Conservation (phyloP, 2,329 filamentous ascomycete genomes). For the Fusarium duplospermum region DNA sequence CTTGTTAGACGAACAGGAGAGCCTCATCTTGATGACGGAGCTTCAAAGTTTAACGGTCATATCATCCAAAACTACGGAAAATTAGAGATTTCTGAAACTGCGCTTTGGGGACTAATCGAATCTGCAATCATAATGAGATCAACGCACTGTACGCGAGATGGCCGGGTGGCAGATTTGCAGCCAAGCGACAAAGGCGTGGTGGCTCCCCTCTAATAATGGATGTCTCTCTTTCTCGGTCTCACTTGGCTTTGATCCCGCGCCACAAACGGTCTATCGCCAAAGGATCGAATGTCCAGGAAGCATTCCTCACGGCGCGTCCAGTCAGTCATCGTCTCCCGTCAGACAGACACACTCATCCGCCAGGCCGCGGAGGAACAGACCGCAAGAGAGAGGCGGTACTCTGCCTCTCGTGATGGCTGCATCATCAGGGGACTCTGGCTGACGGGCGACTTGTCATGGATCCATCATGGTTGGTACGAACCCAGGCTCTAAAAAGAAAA, state of each 20-base stretch:
- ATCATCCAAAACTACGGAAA: neutral
- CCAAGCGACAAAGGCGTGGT: conserved; percentile 10
- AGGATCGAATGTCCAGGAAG: conserved; percentile 12
- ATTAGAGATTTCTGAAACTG: conserved; percentile 33
- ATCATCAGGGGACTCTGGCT: conserved; percentile 19
- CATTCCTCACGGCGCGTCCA: conserved; percentile 25
- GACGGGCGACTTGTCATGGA: conserved; percentile 17
- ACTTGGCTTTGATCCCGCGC: conserved; percentile 20
- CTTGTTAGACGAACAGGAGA: neutral
- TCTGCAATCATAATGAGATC: conserved; percentile 27
- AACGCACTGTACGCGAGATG: conserved; percentile 9
- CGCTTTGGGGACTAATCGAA: conserved; percentile 24
- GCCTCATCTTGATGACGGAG: neutral
- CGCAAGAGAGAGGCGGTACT: neutral
- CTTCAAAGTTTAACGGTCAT: conserved; percentile 5
- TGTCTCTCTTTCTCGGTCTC: conserved; percentile 16
- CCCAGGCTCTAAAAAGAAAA: conserved; percentile 30
- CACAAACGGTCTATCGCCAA: conserved; percentile 27
- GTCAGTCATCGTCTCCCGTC: neutral
- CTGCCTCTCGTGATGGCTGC: conserved; percentile 24
- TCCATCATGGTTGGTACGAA: conserved; percentile 25
- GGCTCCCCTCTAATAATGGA: conserved; percentile 19
- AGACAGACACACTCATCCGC: conserved; percentile 3
- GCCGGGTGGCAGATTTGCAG: neutral
- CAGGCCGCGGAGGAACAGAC: conserved; percentile 8